Base-by-base conservation (phyloP, 805 yeast species). In the Schizosaccharomyces cryophilus region DNA sequence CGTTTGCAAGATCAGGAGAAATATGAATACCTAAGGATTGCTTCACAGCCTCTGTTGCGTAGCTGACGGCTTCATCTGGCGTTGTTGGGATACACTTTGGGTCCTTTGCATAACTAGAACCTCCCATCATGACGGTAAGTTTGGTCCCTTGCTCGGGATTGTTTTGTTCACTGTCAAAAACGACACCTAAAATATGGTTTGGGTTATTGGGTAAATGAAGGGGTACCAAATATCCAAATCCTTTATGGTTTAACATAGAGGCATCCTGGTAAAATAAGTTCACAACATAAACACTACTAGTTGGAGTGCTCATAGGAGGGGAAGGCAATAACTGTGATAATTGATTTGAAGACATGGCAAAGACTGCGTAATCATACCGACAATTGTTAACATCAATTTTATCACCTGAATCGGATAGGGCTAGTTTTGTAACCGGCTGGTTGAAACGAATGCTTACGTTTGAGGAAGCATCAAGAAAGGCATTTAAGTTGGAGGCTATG, bases 221-320 rank as follows among this genome's bases (percentile, higher is more conserved):
- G 6, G 98, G 98, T 9, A 89, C 84, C 58, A 90, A 75, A 66
- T 84, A 87, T 1, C 98, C 98, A 75, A 90, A 90, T 47, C 96
- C 95, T 62, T 77, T 75, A 40, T 72, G 69, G 3, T 71, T 66
- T n/a, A 80, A 73, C 24, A 71, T 70, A 65, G 72, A 72, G 59
- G 67, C 70, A 48, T 68, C 72, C 21, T 81, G 80, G 58, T 81
- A 69, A 70, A 77, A 85, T 42, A 85, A 74, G 66, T 93, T 89
- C 26, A 82, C 85, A 61, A 90, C 75, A 26, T 81, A 77, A 19
- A 93, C 77, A n/a, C 74, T 73, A 30, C 74, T 72, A 47, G 54
- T 85, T 70, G 70, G 80, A 82, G 67, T 83, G 82, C 65, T 31
- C 56, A 51, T 51, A 6, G 30, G 17, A 51, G 56, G 56, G n/a